These are phyloP conservation scores for Tylopilus rubrobrunneus DNA, from an alignment of 768 basidiomycete species.

Conservation along the genomic window DNA sequence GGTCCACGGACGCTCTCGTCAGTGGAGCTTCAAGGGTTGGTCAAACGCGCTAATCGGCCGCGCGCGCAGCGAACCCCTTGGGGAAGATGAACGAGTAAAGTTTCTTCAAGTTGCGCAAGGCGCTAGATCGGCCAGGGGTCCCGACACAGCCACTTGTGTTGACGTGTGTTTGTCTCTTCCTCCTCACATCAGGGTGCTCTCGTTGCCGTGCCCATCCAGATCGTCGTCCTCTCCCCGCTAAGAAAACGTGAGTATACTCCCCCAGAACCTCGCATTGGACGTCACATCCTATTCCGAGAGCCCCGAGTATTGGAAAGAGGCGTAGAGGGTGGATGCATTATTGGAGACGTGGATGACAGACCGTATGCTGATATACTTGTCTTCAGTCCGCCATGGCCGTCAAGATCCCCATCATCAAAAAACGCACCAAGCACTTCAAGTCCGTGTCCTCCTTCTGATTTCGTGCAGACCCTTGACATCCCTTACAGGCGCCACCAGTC, in stretches of 20 bases:
- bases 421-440: slow-evolving; percentile 98
- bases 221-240: slow-evolving; percentile 45
- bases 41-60: not conserved
- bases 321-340: slow-evolving; percentile 21
- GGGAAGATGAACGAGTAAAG: not conserved
- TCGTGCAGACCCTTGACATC: slow-evolving; percentile 12
- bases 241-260: slow-evolving; percentile 48
- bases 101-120: not conserved
- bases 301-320: not conserved
- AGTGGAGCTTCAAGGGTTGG: not conserved
- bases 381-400: slow-evolving; percentile 40
- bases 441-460: slow-evolving; percentile 37
- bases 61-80: not conserved
- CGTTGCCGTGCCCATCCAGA: slow-evolving; percentile 13
- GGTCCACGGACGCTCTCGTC: not conserved
- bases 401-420: slow-evolving; percentile 82
- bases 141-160: slow-evolving; percentile 25
- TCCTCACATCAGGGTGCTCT: not conserved
- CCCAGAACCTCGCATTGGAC: not conserved
- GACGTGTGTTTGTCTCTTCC: slow-evolving; percentile 21
- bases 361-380: slow-evolving; percentile 14
- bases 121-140: not conserved
- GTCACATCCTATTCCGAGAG: not conserved
- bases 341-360: slow-evolving; percentile 21
- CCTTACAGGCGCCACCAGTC: slow-evolving; percentile 88